Evolutionary conservation across 139 green algal species (phyloP).

Genomic region (Coccomyxa sp.): DNA sequence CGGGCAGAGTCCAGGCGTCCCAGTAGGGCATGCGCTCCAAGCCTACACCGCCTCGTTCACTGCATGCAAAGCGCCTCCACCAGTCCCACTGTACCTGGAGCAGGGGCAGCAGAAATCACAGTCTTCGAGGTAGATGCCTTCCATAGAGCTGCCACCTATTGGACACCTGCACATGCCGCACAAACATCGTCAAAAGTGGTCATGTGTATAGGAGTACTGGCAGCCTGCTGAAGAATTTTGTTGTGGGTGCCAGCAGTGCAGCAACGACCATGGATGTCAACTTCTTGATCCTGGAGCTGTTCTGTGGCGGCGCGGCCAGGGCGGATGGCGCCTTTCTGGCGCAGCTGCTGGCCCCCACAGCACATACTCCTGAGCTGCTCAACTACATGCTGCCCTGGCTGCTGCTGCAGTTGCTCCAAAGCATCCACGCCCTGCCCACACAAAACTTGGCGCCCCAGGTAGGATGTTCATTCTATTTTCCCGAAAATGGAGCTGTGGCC

Average conservation of each 20-base stretch:
- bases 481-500: not conserved
- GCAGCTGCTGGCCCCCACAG: slow-evolving; percentile 22
- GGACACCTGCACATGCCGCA: not conserved
- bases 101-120: not conserved
- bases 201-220: not conserved
- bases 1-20: slow-evolving; percentile 13
- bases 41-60: not conserved
- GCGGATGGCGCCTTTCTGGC: not conserved
- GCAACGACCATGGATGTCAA: not conserved
- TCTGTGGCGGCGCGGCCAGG: not conserved
- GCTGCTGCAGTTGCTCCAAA: slow-evolving; percentile 48
- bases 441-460: not conserved
- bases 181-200: not conserved
- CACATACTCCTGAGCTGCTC: slow-evolving; percentile 60
- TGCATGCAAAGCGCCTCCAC: slow-evolving; percentile 13
- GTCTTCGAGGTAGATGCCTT: too few species aligned
- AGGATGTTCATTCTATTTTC: not conserved
- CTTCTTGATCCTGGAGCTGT: not conserved
- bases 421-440: slow-evolving; percentile 34
- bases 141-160: not conserved
- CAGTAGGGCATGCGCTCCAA: slow-evolving; percentile 10
- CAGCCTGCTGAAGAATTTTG: not conserved
- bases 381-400: slow-evolving; percentile 60
- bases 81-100: slow-evolving; percentile 45
- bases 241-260: not conserved